A percentile compares a stretch with the other conserved stretches of the same genome.
Evolutionary conservation across 1,284 basidiomycete species (phyloP).

Genomic region (Sparassis latifolia): DNA sequence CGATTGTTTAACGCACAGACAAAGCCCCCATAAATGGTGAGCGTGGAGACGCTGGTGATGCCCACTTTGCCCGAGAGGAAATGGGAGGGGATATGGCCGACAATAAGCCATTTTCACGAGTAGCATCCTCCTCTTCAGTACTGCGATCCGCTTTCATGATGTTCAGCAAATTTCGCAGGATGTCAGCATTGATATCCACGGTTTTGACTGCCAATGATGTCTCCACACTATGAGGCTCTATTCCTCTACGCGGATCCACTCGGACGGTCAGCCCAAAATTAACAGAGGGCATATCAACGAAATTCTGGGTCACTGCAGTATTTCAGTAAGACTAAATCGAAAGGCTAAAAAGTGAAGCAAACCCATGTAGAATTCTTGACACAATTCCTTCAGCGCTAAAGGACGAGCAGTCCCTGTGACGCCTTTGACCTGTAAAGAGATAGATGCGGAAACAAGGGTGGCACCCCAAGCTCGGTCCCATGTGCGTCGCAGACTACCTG

Average conservation of each 20-base stretch:
- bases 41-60: constrained; percentile 24
- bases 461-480: constrained; percentile 64
- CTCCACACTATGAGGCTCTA: constrained; percentile 51
- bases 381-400: constrained; percentile 1
- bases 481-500: constrained; percentile 52
- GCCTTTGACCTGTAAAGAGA: constrained; percentile 44
- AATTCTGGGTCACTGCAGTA: constrained; percentile 21
- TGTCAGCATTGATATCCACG: constrained; percentile 43
- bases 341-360: background rate
- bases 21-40: constrained; percentile 33
- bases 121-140: background rate
- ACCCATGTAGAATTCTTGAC: background rate
- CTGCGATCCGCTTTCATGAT: constrained; percentile 17
- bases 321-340: background rate
- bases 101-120: background rate
- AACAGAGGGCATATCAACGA: constrained; percentile 40
- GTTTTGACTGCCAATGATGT: constrained; percentile 39
- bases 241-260: constrained; percentile 51
- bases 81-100: constrained; percentile 2
- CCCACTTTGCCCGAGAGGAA: constrained; percentile 15
- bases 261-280: constrained; percentile 41
- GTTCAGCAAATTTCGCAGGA: constrained; percentile 33
- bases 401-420: constrained; percentile 34
- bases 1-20: constrained; percentile 29
- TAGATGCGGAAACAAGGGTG: constrained; percentile 45